A percentile compares a stretch with the other conserved stretches of the same genome.
phyloP scores from a whole-genome alignment of 2,329 filamentous ascomycete genomes.

The Amauroascus verrucosus region DNA sequence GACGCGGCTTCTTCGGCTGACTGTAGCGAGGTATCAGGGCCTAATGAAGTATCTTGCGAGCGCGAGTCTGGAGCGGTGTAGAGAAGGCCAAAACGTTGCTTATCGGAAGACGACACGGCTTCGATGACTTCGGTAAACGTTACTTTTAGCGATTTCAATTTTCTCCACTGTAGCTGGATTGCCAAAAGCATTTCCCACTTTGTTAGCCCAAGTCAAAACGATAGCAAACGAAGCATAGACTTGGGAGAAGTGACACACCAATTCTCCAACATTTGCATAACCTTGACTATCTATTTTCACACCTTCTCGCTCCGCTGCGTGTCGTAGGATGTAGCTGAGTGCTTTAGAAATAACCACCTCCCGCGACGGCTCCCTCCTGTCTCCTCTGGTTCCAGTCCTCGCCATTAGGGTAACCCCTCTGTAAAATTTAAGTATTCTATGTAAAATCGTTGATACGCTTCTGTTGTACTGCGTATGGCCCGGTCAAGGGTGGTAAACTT shows the following conservation, averaged over 20 bases:
- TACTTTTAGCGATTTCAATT: conserved; percentile 58
- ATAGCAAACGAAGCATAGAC: background rate
- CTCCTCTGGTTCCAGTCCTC: conserved; percentile 4
- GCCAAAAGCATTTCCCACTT: conserved; percentile 1
- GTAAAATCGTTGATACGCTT: background rate
- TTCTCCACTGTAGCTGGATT: conserved; percentile 45
- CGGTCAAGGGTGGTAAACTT: too few relatives aligned
- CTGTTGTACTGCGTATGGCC: background rate
- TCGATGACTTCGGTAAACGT: conserved; percentile 62
- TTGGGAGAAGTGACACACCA: conserved; percentile 36
- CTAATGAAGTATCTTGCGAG: background rate
- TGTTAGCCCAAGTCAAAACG: background rate
- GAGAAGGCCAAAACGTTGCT: conserved; percentile 80
- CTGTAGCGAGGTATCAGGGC: background rate
- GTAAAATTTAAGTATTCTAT: background rate
- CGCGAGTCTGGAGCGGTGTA: conserved; percentile 28
- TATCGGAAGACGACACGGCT: conserved; percentile 66
- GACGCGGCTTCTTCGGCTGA: conserved; percentile 18
- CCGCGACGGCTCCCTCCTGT: conserved; percentile 18
- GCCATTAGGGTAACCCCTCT: background rate
- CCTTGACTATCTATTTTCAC: conserved; percentile 49
- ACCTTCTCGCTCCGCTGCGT: conserved; percentile 52
- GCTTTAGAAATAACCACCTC: conserved; percentile 35
- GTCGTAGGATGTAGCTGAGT: conserved; percentile 44
- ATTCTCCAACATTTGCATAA: conserved; percentile 50